Conservation (phyloP, 345 rosid genomes). For the Bruguiera parviflora region DNA sequence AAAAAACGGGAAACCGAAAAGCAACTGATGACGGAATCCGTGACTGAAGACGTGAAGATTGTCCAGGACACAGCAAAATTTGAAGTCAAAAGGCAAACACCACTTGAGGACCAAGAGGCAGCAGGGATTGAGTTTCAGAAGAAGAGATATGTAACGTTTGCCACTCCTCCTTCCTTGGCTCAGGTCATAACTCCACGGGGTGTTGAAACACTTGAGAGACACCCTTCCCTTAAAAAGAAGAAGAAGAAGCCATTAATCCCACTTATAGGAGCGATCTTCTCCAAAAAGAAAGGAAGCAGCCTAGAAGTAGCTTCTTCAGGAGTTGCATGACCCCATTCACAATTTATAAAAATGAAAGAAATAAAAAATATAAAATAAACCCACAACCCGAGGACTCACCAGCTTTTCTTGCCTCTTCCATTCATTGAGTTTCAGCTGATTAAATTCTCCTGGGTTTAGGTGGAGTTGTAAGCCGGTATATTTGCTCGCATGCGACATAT, state of each 20-base stretch:
- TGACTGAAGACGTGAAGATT: constrained; percentile 39
- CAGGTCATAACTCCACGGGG: constrained; percentile 34
- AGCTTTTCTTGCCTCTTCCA: not conserved
- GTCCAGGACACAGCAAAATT: constrained; percentile 38
- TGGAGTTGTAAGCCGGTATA: no score
- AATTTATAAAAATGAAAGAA: no score
- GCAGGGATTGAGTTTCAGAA: constrained; percentile 39
- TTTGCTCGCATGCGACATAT: no score
- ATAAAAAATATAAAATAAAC: no score
- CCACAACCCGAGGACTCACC: no score
- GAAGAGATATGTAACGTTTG: constrained; percentile 63
- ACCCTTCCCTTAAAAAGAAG: constrained; percentile 56
- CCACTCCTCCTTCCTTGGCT: constrained; percentile 40
- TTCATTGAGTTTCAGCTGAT: no score
- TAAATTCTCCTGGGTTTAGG: no score
- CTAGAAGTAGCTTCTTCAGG: constrained; percentile 4
- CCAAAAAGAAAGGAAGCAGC: constrained; percentile 43
- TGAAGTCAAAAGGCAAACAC: constrained; percentile 25
- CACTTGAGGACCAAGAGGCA: constrained; percentile 14
- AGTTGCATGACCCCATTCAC: not conserved
- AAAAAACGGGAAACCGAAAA: constrained; percentile 31
- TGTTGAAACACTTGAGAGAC: constrained; percentile 49
- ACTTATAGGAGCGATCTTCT: constrained; percentile 61
- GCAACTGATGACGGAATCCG: constrained; percentile 26
- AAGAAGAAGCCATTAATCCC: constrained; percentile 72